phyloP scores from a whole-genome alignment of 1,284 basidiomycete species.

The Kwoniella shivajii region DNA sequence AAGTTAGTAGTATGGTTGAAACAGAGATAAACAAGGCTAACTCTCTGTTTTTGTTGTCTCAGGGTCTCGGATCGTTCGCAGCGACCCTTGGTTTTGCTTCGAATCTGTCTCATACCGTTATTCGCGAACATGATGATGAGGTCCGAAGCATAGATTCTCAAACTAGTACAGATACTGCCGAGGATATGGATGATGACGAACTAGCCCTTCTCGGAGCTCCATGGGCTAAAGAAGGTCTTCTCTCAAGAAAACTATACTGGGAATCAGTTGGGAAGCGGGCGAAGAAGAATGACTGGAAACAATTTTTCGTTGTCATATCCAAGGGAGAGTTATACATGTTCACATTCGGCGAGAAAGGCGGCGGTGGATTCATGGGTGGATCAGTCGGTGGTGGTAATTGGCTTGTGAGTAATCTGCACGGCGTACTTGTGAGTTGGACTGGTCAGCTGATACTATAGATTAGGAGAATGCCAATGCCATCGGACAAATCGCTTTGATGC shows the following conservation, averaged over 20 bases:
- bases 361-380: constrained; percentile 56
- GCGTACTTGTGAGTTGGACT: background rate
- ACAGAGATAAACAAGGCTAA: constrained; percentile 1
- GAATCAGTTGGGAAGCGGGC: constrained; percentile 70
- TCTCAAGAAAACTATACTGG: constrained; percentile 92
- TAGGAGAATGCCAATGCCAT: constrained; percentile 80
- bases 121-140: constrained; percentile 93
- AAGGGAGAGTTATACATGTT: constrained; percentile 95
- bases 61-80: constrained; percentile 55
- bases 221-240: constrained; percentile 97
- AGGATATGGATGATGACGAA: constrained; percentile 82
- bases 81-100: constrained; percentile 91
- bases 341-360: constrained; percentile 70
- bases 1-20: constrained; percentile 58
- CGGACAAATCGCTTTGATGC: constrained; percentile 78
- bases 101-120: constrained; percentile 93
- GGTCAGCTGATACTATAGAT: constrained; percentile 9
- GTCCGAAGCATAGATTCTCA: constrained; percentile 66
- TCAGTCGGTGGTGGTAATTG: constrained; percentile 94
- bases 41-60: background rate
- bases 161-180: constrained; percentile 59
- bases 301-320: constrained; percentile 93
- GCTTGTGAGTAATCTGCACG: constrained; percentile 74
- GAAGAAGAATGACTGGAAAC: constrained; percentile 83
- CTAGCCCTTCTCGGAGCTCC: constrained; percentile 90